Base-by-base conservation (phyloP, 257 asterid species). In the Nicotiana knightiana region DNA sequence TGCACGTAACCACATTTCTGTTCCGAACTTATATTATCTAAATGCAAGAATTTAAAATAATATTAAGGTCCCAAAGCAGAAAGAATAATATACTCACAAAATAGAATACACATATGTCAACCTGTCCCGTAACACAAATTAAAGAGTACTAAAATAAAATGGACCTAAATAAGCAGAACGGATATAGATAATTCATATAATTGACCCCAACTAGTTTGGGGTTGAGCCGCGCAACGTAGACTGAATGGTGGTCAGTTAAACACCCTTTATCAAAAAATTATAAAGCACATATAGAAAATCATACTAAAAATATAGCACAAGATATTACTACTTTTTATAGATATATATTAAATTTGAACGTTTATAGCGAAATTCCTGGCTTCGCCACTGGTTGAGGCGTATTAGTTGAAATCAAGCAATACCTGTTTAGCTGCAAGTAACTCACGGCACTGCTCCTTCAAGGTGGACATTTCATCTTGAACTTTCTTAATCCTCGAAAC, bases 391-490 rank as follows among this genome's bases (percentile, higher is more conserved):
- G 18, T 53, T 70, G 58, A 39, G 35, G n/a, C 28, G 1, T 35
- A 37, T 3, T 39, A 37, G 58, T 39, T 39, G 5, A 1, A 66
- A 32, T 80, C 55, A 84, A 67, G 11, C 30, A 53, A 24, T 9
- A 95, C 98, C 99, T 96, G 97, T 86, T 96, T 96, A 28, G 98
- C 97, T 3, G 95, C 88, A n/a, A 96, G 97, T 78, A 96, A 91
- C 90, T 95, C 93, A 63, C 98, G 93, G 79, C 99, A 96, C 84
- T 96, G 96, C 53, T 91, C 96, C 88, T 91, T 91, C 83, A 96
- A 67, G 58, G 86, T 87, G 3, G 90, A 87, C 94, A 96, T 88
- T 43, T 96, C 98, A 57, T 91, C 98, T 82, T 96, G 91, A 10
- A 96, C 92, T 85, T 90, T 94, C 83, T 94, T 96, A 84, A 91